These are phyloP conservation scores for Kwoniella bestiolae DNA, from an alignment of 768 basidiomycete genomes.

Conservation along the genomic window DNA sequence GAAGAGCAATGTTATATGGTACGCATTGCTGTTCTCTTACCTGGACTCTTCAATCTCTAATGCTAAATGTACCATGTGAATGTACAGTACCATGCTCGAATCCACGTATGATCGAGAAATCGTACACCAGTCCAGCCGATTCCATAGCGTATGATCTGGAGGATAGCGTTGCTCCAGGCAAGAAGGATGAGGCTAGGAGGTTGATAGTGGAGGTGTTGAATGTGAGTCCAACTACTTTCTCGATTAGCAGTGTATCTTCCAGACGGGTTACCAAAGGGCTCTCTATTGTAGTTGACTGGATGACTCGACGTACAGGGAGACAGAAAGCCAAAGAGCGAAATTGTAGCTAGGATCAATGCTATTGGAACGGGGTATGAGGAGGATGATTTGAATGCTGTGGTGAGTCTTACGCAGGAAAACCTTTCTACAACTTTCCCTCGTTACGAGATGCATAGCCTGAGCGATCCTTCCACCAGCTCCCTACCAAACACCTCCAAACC, in stretches of 20 bases:
- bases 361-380: conserved; percentile 45
- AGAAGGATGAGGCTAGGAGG: conserved; percentile 65
- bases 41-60: background rate
- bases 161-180: conserved; percentile 74
- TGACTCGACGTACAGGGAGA: conserved; percentile 36
- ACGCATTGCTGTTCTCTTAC: background rate
- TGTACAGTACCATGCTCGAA: conserved; percentile 76
- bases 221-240: conserved; percentile 21
- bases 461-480: too few relatives aligned
- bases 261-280: too few relatives aligned
- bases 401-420: conserved; percentile 6
- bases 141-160: conserved; percentile 86
- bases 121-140: conserved; percentile 68
- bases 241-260: too few relatives aligned
- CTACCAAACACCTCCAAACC: conserved; percentile 63
- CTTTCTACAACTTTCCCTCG: background rate
- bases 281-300: too few relatives aligned
- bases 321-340: conserved; percentile 34
- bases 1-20: conserved; percentile 48
- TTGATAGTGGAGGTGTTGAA: conserved; percentile 65
- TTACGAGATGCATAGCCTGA: too few relatives aligned
- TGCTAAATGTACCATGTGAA: background rate
- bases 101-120: conserved; percentile 80
- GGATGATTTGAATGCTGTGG: conserved; percentile 49
- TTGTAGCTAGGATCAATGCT: conserved; percentile 56